Evolutionary conservation across 257 asterid species (phyloP).

Genomic region (Solanum arcanum): DNA sequence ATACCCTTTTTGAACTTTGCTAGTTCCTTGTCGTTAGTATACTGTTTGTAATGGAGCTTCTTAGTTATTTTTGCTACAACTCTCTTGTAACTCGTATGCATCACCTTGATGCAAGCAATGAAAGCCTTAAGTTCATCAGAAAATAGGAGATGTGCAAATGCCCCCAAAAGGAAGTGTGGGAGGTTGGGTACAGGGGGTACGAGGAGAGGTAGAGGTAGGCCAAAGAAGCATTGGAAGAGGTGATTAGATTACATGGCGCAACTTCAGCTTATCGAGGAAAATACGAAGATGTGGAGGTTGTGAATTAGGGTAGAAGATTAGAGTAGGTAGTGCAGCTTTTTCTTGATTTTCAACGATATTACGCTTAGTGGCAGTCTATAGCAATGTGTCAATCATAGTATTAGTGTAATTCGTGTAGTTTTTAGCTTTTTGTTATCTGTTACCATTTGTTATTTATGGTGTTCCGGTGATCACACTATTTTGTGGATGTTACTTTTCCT

Average conservation of each 20-base stretch:
- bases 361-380: background rate
- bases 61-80: background rate
- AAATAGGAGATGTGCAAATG: background rate
- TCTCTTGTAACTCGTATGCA: background rate
- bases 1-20: background rate
- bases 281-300: background rate
- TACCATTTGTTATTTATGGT: background rate
- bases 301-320: background rate
- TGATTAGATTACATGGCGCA: background rate
- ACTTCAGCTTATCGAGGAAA: background rate
- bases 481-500: background rate
- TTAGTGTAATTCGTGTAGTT: background rate
- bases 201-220: background rate
- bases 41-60: background rate
- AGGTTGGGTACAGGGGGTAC: background rate
- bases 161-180: background rate
- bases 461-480: background rate
- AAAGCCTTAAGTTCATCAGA: background rate
- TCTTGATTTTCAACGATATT: background rate
- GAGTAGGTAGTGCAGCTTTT: background rate
- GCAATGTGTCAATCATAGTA: background rate
- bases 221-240: background rate
- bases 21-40: background rate
- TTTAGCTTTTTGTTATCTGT: background rate
- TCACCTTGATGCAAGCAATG: background rate